Conservation (phyloP, 129 eudicot genomes). For the Solidago caesia region DNA sequence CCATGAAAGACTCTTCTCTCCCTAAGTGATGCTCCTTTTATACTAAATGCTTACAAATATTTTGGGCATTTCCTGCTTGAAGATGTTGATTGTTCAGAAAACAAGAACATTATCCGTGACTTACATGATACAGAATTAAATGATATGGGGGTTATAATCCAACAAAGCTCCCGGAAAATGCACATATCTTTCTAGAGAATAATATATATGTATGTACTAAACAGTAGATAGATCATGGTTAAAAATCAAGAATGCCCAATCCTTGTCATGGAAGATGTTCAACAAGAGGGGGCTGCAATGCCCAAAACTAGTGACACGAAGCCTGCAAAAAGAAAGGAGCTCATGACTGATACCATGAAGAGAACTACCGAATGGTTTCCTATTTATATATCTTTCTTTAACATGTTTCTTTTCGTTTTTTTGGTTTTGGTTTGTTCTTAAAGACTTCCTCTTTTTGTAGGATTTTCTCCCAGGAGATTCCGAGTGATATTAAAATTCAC, state of each 20-base stretch:
- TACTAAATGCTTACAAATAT: conserved; percentile 12
- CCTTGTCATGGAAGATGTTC: conserved; percentile 46
- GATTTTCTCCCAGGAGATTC: conserved; percentile 84
- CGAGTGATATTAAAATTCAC: conserved; percentile 64
- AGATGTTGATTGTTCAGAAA: conserved; percentile 21
- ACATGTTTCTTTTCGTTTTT: neutral
- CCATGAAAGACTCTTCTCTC: conserved; percentile 24
- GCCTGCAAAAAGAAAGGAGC: conserved; percentile 62
- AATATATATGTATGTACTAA: conserved; percentile 5
- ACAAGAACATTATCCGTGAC: conserved; percentile 11
- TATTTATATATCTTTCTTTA: neutral
- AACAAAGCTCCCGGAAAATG: conserved; percentile 15
- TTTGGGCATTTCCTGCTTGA: conserved; percentile 9
- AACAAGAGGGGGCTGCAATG: conserved; percentile 35
- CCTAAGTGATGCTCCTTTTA: conserved; percentile 2
- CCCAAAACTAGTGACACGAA: conserved; percentile 32
- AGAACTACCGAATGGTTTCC: conserved; percentile 85
- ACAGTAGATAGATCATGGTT: conserved; percentile 13
- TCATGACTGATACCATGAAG: conserved; percentile 71
- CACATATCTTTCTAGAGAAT: neutral
- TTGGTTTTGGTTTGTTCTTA: neutral
- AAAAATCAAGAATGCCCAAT: conserved; percentile 27
- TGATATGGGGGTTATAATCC: conserved; percentile 1
- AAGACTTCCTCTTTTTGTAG: conserved; percentile 36
- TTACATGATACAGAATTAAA: conserved; percentile 14